Conservation (phyloP, 108 stramenopile genomes). For the Hondaea fermentalgiana region DNA sequence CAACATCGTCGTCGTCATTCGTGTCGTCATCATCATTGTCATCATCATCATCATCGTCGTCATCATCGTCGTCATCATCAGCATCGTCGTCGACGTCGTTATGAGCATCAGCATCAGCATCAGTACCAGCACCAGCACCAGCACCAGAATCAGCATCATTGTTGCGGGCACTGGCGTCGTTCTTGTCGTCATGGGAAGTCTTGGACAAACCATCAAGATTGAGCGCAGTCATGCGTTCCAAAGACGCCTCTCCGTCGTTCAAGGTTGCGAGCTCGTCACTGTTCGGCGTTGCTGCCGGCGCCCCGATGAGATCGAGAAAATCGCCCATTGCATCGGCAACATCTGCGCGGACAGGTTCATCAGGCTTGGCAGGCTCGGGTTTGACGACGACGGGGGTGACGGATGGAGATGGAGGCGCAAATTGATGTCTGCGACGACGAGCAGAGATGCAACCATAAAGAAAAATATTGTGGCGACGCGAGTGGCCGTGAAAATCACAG, state of each 20-base stretch:
- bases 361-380: neutral
- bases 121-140: neutral
- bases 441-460: slow-evolving; percentile 34
- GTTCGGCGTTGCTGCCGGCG: neutral
- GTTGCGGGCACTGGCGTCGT: neutral
- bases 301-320: neutral
- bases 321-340: neutral
- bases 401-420: neutral
- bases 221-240: neutral
- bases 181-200: neutral
- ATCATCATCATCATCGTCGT: neutral
- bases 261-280: neutral
- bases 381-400: neutral
- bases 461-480: slow-evolving; percentile 42
- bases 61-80: neutral
- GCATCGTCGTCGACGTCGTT: neutral
- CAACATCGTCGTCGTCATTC: neutral
- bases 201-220: neutral
- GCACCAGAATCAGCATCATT: neutral
- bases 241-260: neutral
- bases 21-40: neutral
- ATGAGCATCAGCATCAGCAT: neutral
- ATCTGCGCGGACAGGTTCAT: neutral
- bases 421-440: neutral
- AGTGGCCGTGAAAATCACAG: slow-evolving; percentile 52